Percentiles rank a stretch among this genome's conserved stretches.
Conservation (phyloP, 495 filamentous ascomycete genomes). For the Aspergillus taichungensis region DNA sequence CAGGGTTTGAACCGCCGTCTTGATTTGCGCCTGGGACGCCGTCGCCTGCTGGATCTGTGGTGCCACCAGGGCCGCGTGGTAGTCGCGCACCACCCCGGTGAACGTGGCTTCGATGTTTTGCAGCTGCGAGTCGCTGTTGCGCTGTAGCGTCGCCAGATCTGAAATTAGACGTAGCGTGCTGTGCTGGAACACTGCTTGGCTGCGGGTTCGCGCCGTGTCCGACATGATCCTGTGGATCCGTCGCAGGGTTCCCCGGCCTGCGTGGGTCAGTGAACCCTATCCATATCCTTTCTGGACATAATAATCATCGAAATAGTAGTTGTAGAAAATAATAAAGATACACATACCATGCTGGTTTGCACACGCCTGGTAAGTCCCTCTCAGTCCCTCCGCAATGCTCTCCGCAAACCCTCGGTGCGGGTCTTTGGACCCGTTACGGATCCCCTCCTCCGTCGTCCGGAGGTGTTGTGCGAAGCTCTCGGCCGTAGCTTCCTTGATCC, state of each 20-base stretch:
- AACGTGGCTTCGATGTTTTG: background rate
- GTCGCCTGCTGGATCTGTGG: background rate
- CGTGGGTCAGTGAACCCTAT: too few relatives aligned
- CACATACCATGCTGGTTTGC: constrained; percentile 3
- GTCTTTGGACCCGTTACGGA: constrained; percentile 4
- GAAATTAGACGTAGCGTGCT: background rate
- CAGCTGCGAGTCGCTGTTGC: background rate
- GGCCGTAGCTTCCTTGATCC: too few relatives aligned
- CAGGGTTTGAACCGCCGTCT: background rate
- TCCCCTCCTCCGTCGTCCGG: constrained; percentile 10
- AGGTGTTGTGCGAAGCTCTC: constrained; percentile 7
- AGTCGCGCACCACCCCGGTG: background rate
- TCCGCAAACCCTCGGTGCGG: constrained; percentile 2
- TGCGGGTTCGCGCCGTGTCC: background rate
- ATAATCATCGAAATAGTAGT: too few relatives aligned
- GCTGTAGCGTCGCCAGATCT: background rate
- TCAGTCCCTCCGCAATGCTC: background rate
- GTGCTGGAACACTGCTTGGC: background rate
- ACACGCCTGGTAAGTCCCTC: constrained; percentile 4
- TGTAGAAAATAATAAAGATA: too few relatives aligned
- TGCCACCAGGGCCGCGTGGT: constrained; percentile 2
- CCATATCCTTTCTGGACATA: too few relatives aligned
- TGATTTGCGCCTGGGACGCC: background rate
- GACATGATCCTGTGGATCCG: background rate
- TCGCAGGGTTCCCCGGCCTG: background rate